Percentiles rank a stretch among this genome's conserved stretches.
phyloP scores from a whole-genome alignment of 2,329 filamentous ascomycete genomes.

The Penicillium palitans region DNA sequence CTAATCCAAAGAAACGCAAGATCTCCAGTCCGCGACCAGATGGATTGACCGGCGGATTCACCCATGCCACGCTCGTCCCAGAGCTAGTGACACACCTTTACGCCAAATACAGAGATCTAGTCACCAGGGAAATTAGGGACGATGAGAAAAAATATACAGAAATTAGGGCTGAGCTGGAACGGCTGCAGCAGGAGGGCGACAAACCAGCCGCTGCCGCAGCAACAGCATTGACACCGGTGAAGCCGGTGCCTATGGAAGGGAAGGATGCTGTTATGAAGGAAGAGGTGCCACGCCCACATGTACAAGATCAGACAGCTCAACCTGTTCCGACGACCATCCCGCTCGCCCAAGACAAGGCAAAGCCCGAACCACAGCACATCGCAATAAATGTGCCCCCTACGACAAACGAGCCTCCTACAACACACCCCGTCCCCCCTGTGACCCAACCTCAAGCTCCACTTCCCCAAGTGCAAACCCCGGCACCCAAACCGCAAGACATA shows the following conservation, averaged over 20 bases:
- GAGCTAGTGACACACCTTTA: conserved; percentile 73
- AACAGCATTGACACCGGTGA: conserved; percentile 9
- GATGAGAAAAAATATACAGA: conserved; percentile 69
- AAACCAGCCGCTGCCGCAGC: conserved; percentile 40
- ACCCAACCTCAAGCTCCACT: conserved; percentile 6
- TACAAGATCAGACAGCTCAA: conserved; percentile 5
- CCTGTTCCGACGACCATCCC: not conserved
- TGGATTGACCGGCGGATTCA: conserved; percentile 64
- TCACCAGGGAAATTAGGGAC: conserved; percentile 68
- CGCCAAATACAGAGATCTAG: conserved; percentile 67
- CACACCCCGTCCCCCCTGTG: conserved; percentile 10
- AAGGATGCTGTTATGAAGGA: conserved; percentile 34
- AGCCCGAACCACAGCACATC: conserved; percentile 4
- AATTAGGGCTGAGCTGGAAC: conserved; percentile 66
- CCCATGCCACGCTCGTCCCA: conserved; percentile 68
- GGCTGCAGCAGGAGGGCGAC: conserved; percentile 63
- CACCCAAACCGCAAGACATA: conserved; percentile 9
- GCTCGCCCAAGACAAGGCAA: conserved; percentile 6
- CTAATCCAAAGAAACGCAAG: conserved; percentile 72
- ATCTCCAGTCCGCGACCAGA: conserved; percentile 64
- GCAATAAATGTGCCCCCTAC: conserved; percentile 6
- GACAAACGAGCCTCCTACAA: conserved; percentile 2
- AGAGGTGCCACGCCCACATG: conserved; percentile 16
- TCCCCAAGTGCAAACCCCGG: conserved; percentile 15
- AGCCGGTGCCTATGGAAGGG: conserved; percentile 22